A percentile compares a stretch with the other conserved stretches of the same genome.
Conservation (phyloP, 208 protist species). For the Trichomonas tenax region DNA sequence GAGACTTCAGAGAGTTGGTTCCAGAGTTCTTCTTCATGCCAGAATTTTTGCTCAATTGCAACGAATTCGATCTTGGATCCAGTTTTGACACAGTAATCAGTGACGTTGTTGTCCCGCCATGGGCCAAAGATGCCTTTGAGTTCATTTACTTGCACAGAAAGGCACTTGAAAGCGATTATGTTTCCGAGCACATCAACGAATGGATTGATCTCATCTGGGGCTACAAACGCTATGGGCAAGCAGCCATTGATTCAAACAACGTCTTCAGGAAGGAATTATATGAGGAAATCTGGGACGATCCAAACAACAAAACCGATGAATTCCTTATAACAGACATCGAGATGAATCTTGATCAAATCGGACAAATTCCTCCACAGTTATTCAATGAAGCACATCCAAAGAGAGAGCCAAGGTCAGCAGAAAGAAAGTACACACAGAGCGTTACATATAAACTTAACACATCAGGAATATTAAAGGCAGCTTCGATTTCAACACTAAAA, state of each 20-base stretch:
- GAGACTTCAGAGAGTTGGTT: slow-evolving; percentile 34
- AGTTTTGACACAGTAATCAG: background rate
- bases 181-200: background rate
- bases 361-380: background rate
- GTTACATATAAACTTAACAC: background rate
- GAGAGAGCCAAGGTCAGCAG: background rate
- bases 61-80: slow-evolving; percentile 38
- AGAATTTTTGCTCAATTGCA: slow-evolving; percentile 43
- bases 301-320: background rate
- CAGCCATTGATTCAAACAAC: background rate
- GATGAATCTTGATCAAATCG: background rate
- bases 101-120: background rate
- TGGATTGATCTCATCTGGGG: background rate
- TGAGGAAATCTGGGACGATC: background rate
- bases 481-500: background rate
- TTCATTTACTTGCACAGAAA: background rate
- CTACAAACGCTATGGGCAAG: background rate
- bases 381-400: background rate
- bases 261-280: background rate
- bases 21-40: slow-evolving; percentile 53
- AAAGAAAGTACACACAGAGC: background rate
- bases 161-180: background rate
- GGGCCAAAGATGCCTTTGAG: background rate
- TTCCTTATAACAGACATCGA: background rate
- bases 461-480: background rate